Evolutionary conservation across 1,139 yeast genomes (phyloP).

Genomic region (Pneumocystis oryctolagi): DNA sequence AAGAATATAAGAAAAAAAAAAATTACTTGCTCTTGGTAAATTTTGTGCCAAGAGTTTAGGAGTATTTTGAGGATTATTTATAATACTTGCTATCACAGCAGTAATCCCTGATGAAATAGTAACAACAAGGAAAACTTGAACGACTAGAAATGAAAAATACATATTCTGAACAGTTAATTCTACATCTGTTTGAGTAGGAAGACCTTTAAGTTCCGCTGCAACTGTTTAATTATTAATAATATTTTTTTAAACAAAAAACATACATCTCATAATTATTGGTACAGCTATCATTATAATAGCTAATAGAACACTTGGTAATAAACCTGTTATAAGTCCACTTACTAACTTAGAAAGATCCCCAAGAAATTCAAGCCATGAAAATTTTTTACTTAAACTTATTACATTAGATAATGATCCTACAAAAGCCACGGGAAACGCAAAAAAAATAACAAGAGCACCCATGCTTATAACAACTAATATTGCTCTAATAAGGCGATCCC

Average conservation of each 20-base stretch:
- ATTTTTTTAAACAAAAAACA: slow-evolving; percentile 32
- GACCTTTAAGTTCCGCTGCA: slow-evolving; percentile 37
- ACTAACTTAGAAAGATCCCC: slow-evolving; percentile 49
- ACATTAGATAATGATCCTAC: slow-evolving; percentile 87
- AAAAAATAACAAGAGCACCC: slow-evolving; percentile 55
- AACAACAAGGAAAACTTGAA: slow-evolving; percentile 67
- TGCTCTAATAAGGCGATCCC: slow-evolving; percentile 53
- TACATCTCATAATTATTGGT: slow-evolving; percentile 60
- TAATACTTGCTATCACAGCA: slow-evolving; percentile 53
- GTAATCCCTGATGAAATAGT: slow-evolving; percentile 74
- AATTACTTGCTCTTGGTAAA: slow-evolving; percentile 81
- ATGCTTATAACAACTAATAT: slow-evolving; percentile 34
- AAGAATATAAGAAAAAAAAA: slow-evolving; percentile 50
- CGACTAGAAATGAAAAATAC: slow-evolving; percentile 77
- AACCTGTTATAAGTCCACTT: slow-evolving; percentile 70
- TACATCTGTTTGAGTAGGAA: slow-evolving; percentile 51
- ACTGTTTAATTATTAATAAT: not conserved
- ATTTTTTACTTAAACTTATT: slow-evolving; percentile 48
- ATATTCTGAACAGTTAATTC: slow-evolving; percentile 75
- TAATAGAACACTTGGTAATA: slow-evolving; percentile 71
- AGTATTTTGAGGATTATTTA: slow-evolving; percentile 48
- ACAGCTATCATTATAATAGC: slow-evolving; percentile 72
- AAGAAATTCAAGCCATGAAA: slow-evolving; percentile 58
- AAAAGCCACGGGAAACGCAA: slow-evolving; percentile 92
- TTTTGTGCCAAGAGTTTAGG: slow-evolving; percentile 51